Evolutionary conservation across 805 yeast species (phyloP).

Genomic region (Sugiyamaella chiloensis): DNA sequence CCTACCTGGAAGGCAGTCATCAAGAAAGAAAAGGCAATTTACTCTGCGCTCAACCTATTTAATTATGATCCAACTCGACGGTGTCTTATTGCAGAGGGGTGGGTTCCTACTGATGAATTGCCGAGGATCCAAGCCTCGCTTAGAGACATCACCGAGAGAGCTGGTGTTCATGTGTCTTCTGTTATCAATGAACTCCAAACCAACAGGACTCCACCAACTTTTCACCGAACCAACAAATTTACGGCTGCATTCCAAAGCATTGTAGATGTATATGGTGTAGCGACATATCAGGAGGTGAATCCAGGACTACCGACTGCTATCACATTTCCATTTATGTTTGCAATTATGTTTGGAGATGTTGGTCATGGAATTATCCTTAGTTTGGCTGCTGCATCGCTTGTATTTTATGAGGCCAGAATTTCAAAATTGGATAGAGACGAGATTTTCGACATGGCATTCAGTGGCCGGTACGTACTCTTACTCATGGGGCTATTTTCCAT

Average conservation of each 20-base stretch:
- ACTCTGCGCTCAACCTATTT: constrained; percentile 69
- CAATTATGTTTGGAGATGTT: constrained; percentile 97
- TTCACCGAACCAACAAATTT: constrained; percentile 85
- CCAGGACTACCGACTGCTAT: constrained; percentile 93
- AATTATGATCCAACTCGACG: constrained; percentile 78
- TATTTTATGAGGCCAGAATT: constrained; percentile 67
- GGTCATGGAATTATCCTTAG: constrained; percentile 90
- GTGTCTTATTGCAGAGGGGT: constrained; percentile 93
- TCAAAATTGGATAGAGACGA: constrained; percentile 70
- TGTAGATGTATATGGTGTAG: constrained; percentile 93
- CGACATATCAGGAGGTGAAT: constrained; percentile 89
- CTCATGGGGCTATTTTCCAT: constrained; percentile 96
- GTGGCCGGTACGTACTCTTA: constrained; percentile 86
- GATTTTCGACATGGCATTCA: constrained; percentile 91
- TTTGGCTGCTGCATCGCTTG: constrained; percentile 65
- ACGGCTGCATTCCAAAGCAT: constrained; percentile 89
- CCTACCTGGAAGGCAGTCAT: constrained; percentile 67
- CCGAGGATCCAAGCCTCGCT: constrained; percentile 57
- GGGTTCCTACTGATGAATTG: constrained; percentile 83
- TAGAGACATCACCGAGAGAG: constrained; percentile 54
- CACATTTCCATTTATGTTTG: constrained; percentile 98
- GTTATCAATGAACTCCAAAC: constrained; percentile 64
- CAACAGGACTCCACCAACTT: constrained; percentile 88
- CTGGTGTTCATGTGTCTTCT: constrained; percentile 40
- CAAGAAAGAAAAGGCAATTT: constrained; percentile 79